Conservation (phyloP, 805 yeast species). For the Starmerella vaccinii region DNA sequence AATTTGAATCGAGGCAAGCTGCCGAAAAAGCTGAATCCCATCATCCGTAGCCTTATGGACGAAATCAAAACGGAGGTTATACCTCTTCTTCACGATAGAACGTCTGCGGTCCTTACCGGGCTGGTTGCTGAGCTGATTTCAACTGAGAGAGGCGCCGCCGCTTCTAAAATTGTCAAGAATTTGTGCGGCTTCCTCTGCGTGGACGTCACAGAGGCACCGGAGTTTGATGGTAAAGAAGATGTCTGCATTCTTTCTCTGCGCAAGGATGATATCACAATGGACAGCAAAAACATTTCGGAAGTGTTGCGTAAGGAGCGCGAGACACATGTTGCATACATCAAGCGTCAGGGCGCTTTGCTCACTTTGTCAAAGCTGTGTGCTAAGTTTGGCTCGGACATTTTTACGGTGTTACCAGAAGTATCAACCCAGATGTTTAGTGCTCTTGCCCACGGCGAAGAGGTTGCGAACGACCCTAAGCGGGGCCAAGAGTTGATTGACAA, state of each 20-base stretch:
- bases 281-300: slow-evolving; percentile 44
- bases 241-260: slow-evolving; percentile 59
- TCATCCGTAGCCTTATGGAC: slow-evolving; percentile 85
- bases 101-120: slow-evolving; percentile 58
- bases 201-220: slow-evolving; percentile 93
- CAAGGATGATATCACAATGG: slow-evolving; percentile 38
- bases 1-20: slow-evolving; percentile 38
- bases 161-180: slow-evolving; percentile 82
- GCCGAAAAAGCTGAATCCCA: slow-evolving; percentile 83
- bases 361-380: slow-evolving; percentile 53
- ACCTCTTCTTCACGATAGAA: slow-evolving; percentile 52
- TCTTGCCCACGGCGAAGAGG: slow-evolving; percentile 30
- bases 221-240: slow-evolving; percentile 54
- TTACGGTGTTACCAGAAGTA: slow-evolving; percentile 57
- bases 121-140: slow-evolving; percentile 51
- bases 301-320: slow-evolving; percentile 46
- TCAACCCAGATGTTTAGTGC: slow-evolving; percentile 58
- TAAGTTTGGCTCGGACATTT: slow-evolving; percentile 44
- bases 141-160: slow-evolving; percentile 56
- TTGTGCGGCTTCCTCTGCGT: slow-evolving; percentile 89
- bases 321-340: slow-evolving; percentile 46
- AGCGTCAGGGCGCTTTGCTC: slow-evolving; percentile 72
- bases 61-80: slow-evolving; percentile 70
- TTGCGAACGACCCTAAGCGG: slow-evolving; percentile 18
- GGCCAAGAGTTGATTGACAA: slow-evolving; percentile 72